phyloP scores from a whole-genome alignment of 495 filamentous ascomycete genomes.

The Penicillium malachiteum region DNA sequence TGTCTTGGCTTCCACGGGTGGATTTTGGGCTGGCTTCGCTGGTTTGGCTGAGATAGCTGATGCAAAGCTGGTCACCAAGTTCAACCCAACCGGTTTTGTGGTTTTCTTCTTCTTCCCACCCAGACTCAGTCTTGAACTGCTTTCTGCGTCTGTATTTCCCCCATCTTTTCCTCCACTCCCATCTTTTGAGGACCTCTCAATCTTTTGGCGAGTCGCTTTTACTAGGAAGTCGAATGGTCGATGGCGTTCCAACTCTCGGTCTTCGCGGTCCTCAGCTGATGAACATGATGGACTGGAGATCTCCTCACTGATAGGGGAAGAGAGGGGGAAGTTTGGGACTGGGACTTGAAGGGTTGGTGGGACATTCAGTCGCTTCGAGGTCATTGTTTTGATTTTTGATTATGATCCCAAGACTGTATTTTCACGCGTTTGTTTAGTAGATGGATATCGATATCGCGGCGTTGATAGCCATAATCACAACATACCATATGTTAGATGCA shows the following conservation, averaged over 20 bases:
- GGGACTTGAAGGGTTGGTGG: conserved; percentile 34
- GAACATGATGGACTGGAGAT: conserved; percentile 39
- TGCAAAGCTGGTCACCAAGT: conserved; percentile 58
- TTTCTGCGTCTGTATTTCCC: conserved; percentile 1
- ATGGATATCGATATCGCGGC: not conserved
- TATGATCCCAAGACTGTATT: conserved; percentile 1
- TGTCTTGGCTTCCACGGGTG: not conserved
- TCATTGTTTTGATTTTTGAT: conserved; percentile 23
- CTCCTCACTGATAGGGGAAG: conserved; percentile 48
- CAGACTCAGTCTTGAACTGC: conserved; percentile 13
- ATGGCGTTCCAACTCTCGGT: conserved; percentile 27
- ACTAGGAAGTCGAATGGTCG: conserved; percentile 33
- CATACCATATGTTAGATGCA: conserved; percentile 18
- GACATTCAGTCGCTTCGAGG: conserved; percentile 21
- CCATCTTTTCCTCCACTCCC: not conserved
- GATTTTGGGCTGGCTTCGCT: not conserved
- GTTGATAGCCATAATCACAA: not conserved
- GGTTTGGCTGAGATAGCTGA: conserved; percentile 17
- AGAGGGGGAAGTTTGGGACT: conserved; percentile 40
- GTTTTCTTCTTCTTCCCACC: conserved; percentile 45
- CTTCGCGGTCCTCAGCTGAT: conserved; percentile 35
- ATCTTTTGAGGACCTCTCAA: conserved; percentile 14
- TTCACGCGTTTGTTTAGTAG: not conserved
- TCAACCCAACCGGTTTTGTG: conserved; percentile 57
- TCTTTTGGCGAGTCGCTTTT: conserved; percentile 29